A percentile compares a stretch with the other conserved stretches of the same genome.
Conservation (phyloP, 345 rosid genomes). For the Sisymbrium irio region DNA sequence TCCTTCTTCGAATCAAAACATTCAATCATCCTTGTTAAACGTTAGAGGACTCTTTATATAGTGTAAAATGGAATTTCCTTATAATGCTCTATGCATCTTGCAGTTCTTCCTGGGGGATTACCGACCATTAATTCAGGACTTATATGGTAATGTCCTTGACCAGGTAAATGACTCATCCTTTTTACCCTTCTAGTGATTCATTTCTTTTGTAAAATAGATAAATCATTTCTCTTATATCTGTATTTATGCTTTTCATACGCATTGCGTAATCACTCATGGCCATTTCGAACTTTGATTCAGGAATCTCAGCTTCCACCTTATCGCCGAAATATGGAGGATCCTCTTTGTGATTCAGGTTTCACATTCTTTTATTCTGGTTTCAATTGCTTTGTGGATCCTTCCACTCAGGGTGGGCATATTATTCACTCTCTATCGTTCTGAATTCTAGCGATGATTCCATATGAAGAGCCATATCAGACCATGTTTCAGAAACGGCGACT, state of each 20-base stretch:
- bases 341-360: constrained; percentile 95
- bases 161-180: constrained; percentile 54
- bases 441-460: constrained; percentile 82
- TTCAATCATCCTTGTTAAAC: neutral
- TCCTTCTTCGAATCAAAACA: neutral
- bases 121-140: constrained; percentile 88
- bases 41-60: neutral
- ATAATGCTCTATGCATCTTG: constrained; percentile 8
- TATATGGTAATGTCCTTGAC: constrained; percentile 81
- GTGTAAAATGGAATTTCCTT: constrained; percentile 1
- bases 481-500: constrained; percentile 91
- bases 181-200: constrained; percentile 13
- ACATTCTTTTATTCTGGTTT: constrained; percentile 19
- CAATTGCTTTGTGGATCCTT: constrained; percentile 15
- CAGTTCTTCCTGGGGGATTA: constrained; percentile 99
- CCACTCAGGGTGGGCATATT: neutral
- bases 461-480: constrained; percentile 93
- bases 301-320: constrained; percentile 92
- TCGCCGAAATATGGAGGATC: constrained; percentile 95
- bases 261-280: neutral
- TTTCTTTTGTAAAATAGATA: neutral
- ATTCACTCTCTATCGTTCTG: constrained; percentile 29
- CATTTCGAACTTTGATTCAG: constrained; percentile 47
- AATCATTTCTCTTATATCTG: neutral
- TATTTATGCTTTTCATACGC: constrained; percentile 1